A percentile compares a stretch with the other conserved stretches of the same genome.
phyloP scores from a whole-genome alignment of 768 basidiomycete genomes.

The Mycena rebaudengoi region DNA sequence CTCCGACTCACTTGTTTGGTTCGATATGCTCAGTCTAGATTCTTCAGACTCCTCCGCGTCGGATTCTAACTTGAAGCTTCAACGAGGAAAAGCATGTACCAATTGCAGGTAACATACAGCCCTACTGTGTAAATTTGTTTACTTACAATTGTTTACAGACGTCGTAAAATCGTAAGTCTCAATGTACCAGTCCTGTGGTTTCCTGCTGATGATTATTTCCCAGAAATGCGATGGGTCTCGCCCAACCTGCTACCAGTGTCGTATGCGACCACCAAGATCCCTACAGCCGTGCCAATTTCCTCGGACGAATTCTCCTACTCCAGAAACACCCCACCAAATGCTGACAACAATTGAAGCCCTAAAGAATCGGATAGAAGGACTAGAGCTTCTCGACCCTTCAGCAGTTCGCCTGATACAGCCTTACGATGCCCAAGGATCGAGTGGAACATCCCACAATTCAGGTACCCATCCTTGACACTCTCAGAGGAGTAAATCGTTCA shows the following conservation, averaged over 20 bases:
- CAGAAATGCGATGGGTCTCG: conserved; percentile 11
- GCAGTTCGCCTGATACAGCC: not conserved
- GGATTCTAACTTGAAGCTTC: not conserved
- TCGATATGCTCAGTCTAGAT: no score
- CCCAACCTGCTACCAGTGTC: conserved; percentile 1
- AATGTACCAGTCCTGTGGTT: no score
- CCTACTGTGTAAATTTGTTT: not conserved
- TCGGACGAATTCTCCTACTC: not conserved
- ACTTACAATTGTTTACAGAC: not conserved
- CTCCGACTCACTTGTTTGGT: no score
- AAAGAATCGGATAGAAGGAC: not conserved
- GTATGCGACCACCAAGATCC: conserved; percentile 1
- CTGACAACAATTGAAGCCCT: not conserved
- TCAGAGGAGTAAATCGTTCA: no score
- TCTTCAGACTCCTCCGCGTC: not conserved
- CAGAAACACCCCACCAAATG: conserved; percentile 8
- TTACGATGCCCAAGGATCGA: no score
- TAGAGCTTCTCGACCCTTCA: not conserved
- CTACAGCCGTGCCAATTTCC: not conserved
- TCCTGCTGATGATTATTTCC: not conserved
- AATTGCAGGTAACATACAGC: not conserved
- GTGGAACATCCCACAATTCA: not conserved
- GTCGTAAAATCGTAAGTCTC: not conserved
- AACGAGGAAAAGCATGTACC: not conserved
- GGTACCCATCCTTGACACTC: not conserved